Base-by-base conservation (phyloP, 208 protist genomes). In the Leishmania gerbilli region DNA sequence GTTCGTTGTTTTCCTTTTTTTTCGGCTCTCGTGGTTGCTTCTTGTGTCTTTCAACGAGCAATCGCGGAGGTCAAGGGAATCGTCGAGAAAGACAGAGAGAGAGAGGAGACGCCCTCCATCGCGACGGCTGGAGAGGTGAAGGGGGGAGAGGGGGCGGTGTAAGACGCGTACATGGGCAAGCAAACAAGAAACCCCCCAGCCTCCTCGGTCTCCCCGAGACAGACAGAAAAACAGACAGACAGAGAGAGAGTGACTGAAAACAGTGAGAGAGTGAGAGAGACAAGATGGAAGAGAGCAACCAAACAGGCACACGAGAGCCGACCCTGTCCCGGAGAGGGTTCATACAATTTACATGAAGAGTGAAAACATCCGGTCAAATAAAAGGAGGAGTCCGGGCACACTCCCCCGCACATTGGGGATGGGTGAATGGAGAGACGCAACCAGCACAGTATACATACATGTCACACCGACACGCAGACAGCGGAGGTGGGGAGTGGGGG, bases 291-390 rank as follows among this genome's bases (percentile, higher is more conserved):
- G 17, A 21, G 51, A 55, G 9, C 51, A 21, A 55, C 1, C 51
- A 55, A 55, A 55, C 15, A 55, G 9, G 5, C 15, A 21, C 58
- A 31, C 19, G 27, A 64, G 19, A 9, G 27, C 9, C 58, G 27
- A 31, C 0, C 58, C 8, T 17, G 24, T 64, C 58, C 58, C 31
- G 15, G 19, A 45, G 45, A 42, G 19, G 19, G 15, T 17, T 13
- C 65, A 45, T 19, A 69, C n/a, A 69, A 69, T 69, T 40, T 71
- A 71, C 67, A 71, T 71, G 40, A 84, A 27, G 76, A n/a, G 62
- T 82, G 31, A 78, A 82, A 31, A 77, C 34, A 77, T 77, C 69
- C 40, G 17, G 45, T 74, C 15, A 55, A 55, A 21, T 5, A 37
- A 45, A 53, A 53, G 19, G 9, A 27, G 60, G 17, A 17, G 49